A percentile compares a stretch with the other conserved stretches of the same genome.
These are phyloP conservation scores for Fusarium musae DNA, from an alignment of 2,329 filamentous ascomycete genomes.

Conservation along the genomic window DNA sequence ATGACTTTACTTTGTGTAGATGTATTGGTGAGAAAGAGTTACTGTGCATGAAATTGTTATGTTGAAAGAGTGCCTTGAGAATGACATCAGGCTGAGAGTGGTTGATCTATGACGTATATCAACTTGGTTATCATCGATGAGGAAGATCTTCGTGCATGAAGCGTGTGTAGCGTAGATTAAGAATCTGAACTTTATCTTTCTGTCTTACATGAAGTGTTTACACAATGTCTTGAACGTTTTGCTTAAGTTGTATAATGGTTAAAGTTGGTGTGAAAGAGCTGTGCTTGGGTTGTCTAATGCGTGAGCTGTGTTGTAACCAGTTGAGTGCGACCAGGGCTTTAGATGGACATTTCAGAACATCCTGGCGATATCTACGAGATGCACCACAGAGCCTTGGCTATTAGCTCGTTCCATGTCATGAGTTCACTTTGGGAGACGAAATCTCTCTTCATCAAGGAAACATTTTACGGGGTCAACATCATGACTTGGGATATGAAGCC, in stretches of 20 bases:
- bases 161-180: slow-evolving; percentile 1
- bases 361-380: not conserved
- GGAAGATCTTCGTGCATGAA: slow-evolving; percentile 5
- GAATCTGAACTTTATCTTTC: slow-evolving; percentile 1
- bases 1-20: not conserved
- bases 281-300: not conserved
- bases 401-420: not conserved
- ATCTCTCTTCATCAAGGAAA: too few species aligned
- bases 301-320: not conserved
- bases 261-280: not conserved
- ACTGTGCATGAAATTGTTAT: not conserved
- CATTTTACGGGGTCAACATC: not conserved
- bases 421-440: too few species aligned
- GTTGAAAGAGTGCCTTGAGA: not conserved
- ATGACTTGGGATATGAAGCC: not conserved
- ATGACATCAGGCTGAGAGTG: slow-evolving; percentile 25
- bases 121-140: not conserved
- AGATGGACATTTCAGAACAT: not conserved
- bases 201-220: slow-evolving; percentile 3
- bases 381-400: not conserved
- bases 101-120: slow-evolving; percentile 29
- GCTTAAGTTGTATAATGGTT: not conserved
- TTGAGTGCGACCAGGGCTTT: not conserved
- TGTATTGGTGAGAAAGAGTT: not conserved
- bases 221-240: not conserved